Percentiles rank a stretch among this genome's conserved stretches.
phyloP scores from a whole-genome alignment of 345 rosid genomes.

The Eucalyptus regnans region DNA sequence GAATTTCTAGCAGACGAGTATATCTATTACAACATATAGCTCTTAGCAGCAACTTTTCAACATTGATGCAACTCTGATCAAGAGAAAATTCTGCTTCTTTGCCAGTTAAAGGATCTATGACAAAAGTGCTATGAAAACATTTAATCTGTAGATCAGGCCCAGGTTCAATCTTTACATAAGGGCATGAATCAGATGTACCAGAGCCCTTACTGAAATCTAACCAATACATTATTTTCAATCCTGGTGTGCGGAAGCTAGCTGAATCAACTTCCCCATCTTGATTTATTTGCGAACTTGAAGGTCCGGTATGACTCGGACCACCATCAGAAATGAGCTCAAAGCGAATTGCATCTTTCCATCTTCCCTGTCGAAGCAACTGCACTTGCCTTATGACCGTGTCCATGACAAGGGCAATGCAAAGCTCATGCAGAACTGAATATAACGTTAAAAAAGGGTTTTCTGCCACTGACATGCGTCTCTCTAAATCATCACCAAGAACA shows the following conservation, averaged over 20 bases:
- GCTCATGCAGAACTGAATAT: conserved; percentile 82
- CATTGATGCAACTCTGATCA: conserved; percentile 81
- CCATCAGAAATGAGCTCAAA: conserved; percentile 77
- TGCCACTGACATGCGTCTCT: conserved; percentile 89
- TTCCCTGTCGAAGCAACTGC: conserved; percentile 70
- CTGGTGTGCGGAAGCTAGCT: conserved; percentile 67
- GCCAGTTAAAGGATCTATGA: conserved; percentile 71
- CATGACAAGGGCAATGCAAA: conserved; percentile 84
- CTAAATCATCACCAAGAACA: conserved; percentile 88
- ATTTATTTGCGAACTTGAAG: conserved; percentile 35
- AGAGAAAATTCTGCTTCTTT: conserved; percentile 80
- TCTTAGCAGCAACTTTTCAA: conserved; percentile 78
- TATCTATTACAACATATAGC: conserved; percentile 85
- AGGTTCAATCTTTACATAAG: conserved; percentile 82
- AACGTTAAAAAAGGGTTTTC: conserved; percentile 73
- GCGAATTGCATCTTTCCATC: conserved; percentile 95
- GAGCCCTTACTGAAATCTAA: conserved; percentile 58
- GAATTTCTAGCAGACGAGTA: conserved; percentile 89
- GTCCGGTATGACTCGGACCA: conserved; percentile 12
- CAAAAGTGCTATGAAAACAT: conserved; percentile 69
- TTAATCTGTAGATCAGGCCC: conserved; percentile 74
- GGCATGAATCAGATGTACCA: conserved; percentile 37
- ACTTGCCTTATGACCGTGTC: conserved; percentile 96
- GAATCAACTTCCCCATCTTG: conserved; percentile 88
- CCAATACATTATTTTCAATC: conserved; percentile 84